These are phyloP conservation scores for Drechslerella dactyloides DNA, from an alignment of 2,329 filamentous ascomycete species.

Conservation along the genomic window DNA sequence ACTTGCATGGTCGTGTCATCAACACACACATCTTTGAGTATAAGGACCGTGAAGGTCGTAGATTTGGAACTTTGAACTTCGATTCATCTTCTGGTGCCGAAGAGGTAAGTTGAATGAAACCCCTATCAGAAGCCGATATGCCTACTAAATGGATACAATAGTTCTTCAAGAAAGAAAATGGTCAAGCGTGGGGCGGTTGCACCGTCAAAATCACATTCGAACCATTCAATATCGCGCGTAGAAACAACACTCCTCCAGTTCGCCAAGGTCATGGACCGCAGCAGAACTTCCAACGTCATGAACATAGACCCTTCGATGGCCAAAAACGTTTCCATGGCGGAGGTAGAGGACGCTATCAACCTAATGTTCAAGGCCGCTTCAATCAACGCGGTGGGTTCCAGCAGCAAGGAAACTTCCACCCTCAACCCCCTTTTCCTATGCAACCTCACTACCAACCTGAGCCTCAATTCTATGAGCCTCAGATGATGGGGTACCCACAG, in stretches of 20 bases:
- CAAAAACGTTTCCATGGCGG: constrained; percentile 28
- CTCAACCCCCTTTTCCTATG: constrained; percentile 16
- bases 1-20: constrained; percentile 30
- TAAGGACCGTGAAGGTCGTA: constrained; percentile 40
- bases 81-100: constrained; percentile 38
- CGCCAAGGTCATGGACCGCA: constrained; percentile 14
- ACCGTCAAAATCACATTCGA: constrained; percentile 35
- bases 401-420: constrained; percentile 19
- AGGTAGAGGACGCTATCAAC: constrained; percentile 24
- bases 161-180: constrained; percentile 44
- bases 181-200: constrained; percentile 34
- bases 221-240: constrained; percentile 43
- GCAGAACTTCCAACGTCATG: constrained; percentile 31
- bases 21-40: constrained; percentile 46
- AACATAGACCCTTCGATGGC: constrained; percentile 25
- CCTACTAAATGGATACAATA: not conserved
- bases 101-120: constrained; percentile 17
- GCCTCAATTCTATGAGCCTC: constrained; percentile 14
- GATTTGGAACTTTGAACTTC: constrained; percentile 44
- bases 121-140: not conserved
- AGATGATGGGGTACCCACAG: constrained; percentile 39
- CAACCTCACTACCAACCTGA: constrained; percentile 2
- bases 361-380: constrained; percentile 28
- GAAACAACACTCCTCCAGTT: constrained; percentile 32
- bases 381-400: constrained; percentile 29